Evolutionary conservation across 331 rosid genomes (phyloP).

Genomic region (Pyracantha coccinea): DNA sequence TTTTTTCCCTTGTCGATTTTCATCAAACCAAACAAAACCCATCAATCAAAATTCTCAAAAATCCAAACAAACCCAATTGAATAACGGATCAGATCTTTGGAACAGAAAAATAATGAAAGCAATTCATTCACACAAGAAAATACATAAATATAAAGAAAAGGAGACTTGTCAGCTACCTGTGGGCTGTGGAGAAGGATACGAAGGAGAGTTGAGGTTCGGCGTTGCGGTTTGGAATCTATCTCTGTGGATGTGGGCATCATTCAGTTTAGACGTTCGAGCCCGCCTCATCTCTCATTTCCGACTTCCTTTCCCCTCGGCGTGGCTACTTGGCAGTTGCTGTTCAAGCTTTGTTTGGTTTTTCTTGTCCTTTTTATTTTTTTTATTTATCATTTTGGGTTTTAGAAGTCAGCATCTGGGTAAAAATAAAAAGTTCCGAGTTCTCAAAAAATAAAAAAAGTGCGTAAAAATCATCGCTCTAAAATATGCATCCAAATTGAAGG

Average conservation of each 20-base stretch:
- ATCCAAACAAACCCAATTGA: background rate
- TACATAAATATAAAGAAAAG: background rate
- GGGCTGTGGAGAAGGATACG: background rate
- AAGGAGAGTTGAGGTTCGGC: background rate
- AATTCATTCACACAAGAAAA: background rate
- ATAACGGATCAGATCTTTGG: background rate
- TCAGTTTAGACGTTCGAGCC: background rate
- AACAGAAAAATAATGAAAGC: background rate
- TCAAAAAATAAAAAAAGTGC: no score
- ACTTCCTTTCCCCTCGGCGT: background rate
- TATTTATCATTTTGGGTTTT: background rate
- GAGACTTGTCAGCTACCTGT: background rate
- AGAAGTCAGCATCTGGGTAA: background rate
- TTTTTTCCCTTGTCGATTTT: background rate
- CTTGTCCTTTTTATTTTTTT: no score
- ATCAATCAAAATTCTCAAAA: background rate
- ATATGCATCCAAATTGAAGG: no score
- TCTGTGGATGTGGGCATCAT: no score
- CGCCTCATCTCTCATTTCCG: background rate
- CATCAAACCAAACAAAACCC: background rate
- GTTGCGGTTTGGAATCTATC: no score
- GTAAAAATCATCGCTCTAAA: no score
- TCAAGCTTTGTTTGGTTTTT: background rate
- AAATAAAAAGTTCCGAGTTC: no score
- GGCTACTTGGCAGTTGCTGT: background rate